Conservation (phyloP, 176 grass and related monocot genomes). For the Alopecurus myosuroides region DNA sequence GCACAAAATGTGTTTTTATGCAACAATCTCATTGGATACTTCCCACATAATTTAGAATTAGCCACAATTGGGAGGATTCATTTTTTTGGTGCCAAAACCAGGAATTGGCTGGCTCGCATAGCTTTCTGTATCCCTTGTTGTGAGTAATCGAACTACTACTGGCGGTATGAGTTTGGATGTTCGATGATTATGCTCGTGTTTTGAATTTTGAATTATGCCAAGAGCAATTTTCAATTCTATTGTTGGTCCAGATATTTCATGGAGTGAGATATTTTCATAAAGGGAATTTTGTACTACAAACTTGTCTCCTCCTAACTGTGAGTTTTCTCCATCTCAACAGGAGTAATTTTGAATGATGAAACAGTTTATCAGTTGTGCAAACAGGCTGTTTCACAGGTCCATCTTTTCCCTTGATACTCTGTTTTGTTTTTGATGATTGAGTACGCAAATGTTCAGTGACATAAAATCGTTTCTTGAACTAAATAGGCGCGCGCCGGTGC, state of each 20-base stretch:
- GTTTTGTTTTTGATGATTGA: not conserved
- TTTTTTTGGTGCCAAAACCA: not conserved
- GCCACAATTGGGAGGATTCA: not conserved
- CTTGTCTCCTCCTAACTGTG: not conserved
- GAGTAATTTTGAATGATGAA: constrained; percentile 97
- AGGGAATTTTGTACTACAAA: not conserved
- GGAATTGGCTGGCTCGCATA: not conserved
- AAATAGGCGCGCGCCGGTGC: constrained; percentile 89
- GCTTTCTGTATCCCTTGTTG: not conserved
- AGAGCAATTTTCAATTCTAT: not conserved
- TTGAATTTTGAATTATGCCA: not conserved
- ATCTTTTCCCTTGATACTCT: constrained; percentile 3
- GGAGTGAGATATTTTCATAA: not conserved
- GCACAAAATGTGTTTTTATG: not conserved
- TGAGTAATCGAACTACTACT: not conserved
- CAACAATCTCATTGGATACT: not conserved
- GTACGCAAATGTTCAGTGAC: not conserved
- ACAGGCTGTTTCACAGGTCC: constrained; percentile 95
- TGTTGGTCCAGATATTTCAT: not conserved
- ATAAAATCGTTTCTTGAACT: not conserved
- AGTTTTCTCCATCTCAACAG: constrained; percentile 29
- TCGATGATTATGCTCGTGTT: not conserved
- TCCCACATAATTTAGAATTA: not conserved
- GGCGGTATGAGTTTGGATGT: not conserved
- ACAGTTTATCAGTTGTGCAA: constrained; percentile 97